Conservation (phyloP, 257 asterid species). For the Nyctanthes arbortristis region DNA sequence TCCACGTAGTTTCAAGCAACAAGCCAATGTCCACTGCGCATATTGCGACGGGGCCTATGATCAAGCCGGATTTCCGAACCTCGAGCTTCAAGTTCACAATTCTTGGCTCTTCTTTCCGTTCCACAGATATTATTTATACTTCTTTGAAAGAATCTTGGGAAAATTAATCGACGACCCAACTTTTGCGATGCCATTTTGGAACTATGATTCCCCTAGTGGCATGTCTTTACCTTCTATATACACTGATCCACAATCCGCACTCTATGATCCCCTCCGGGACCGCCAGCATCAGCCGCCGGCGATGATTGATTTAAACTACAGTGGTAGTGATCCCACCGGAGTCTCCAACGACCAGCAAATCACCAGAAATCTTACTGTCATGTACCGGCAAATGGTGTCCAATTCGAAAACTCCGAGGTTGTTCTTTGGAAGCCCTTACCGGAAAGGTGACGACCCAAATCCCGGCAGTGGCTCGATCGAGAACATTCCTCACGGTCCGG, state of each 20-base stretch:
- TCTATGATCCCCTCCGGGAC: conserved; percentile 63
- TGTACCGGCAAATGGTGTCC: conserved; percentile 80
- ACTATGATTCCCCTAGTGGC: conserved; percentile 72
- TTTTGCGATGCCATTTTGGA: conserved; percentile 81
- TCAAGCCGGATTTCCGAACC: conserved; percentile 69
- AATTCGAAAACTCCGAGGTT: conserved; percentile 50
- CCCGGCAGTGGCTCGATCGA: conserved; percentile 75
- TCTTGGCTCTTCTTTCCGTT: conserved; percentile 83
- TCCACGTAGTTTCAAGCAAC: conserved; percentile 79
- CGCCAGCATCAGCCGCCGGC: conserved; percentile 63
- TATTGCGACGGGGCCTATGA: conserved; percentile 86
- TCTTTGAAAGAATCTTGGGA: conserved; percentile 67
- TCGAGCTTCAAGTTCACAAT: conserved; percentile 74
- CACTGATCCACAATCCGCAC: conserved; percentile 43
- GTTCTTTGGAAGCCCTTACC: conserved; percentile 67
- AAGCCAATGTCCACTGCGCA: conserved; percentile 83
- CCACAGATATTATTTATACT: conserved; percentile 68
- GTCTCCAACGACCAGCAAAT: conserved; percentile 30
- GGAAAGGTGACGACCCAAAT: conserved; percentile 62
- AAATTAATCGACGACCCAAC: conserved; percentile 68
- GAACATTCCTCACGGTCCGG: conserved; percentile 63
- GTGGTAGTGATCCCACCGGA: conserved; percentile 32
- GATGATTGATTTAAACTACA: conserved; percentile 54
- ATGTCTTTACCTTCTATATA: conserved; percentile 61
- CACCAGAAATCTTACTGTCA: conserved; percentile 47